Conservation (phyloP, 805 yeast species). For the Pichia paraexigua region DNA sequence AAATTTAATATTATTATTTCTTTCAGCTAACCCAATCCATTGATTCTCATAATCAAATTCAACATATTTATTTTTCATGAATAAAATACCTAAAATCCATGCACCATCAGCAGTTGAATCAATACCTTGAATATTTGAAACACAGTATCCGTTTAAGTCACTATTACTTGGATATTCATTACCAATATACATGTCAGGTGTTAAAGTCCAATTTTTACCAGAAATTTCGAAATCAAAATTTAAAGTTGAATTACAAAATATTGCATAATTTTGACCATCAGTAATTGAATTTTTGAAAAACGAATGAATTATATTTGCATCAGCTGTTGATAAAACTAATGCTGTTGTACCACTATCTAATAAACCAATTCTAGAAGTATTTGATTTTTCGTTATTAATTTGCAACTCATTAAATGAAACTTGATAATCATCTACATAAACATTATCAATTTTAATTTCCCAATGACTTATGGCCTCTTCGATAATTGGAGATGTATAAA, state of each 20-base stretch:
- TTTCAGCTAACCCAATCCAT: conserved; percentile 46
- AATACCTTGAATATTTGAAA: conserved; percentile 58
- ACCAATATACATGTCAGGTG: conserved; percentile 42
- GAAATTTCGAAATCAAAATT: conserved; percentile 35
- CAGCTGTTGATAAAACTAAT: conserved; percentile 44
- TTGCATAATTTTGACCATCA: conserved; percentile 58
- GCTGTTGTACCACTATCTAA: conserved; percentile 66
- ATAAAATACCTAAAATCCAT: conserved; percentile 63
- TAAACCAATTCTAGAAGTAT: conserved; percentile 35
- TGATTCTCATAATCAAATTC: conserved; percentile 48
- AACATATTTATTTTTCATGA: conserved; percentile 46
- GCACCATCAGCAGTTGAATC: conserved; percentile 30
- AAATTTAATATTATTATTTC: conserved; percentile 25
- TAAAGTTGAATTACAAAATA: conserved; percentile 44
- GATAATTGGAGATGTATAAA: conserved; percentile 33
- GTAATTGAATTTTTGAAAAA: conserved; percentile 42
- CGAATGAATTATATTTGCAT: conserved; percentile 47
- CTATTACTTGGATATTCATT: conserved; percentile 32
- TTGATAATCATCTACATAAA: conserved; percentile 29
- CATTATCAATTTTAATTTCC: conserved; percentile 37
- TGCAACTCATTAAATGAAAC: conserved; percentile 27
- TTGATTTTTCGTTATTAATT: conserved; percentile 13
- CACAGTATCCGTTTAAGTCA: conserved; percentile 43
- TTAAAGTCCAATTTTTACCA: conserved; percentile 37
- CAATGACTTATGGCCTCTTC: conserved; percentile 35